These are phyloP conservation scores for Puccinia polysora DNA, from an alignment of 1,284 basidiomycete genomes.

Conservation along the genomic window DNA sequence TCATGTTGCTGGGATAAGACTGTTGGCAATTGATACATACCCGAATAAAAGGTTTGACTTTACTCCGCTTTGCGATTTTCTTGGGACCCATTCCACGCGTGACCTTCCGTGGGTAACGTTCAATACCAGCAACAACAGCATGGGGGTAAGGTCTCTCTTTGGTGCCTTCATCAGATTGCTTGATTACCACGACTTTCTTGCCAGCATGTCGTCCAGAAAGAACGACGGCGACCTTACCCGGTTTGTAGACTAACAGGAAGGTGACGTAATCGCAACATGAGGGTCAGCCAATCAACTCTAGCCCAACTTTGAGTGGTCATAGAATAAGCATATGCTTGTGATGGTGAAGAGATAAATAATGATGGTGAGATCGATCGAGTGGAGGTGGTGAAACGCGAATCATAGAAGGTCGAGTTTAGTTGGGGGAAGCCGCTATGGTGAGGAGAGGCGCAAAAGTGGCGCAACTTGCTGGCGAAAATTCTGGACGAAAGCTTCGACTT, in stretches of 20 bases:
- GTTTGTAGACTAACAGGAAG: conserved; percentile 32
- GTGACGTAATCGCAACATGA: neutral
- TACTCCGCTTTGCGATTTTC: conserved; percentile 80
- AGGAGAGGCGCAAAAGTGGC: neutral
- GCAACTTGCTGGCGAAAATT: neutral
- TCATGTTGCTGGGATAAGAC: neutral
- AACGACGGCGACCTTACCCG: conserved; percentile 75
- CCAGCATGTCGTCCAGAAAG: conserved; percentile 94
- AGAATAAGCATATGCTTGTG: too few species aligned
- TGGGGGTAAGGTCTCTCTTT: conserved; percentile 89
- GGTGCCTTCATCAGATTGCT: conserved; percentile 78
- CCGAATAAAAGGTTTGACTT: conserved; percentile 98
- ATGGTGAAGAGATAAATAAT: too few species aligned
- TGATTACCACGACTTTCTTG: conserved; percentile 85
- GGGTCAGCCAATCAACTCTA: neutral
- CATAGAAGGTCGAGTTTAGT: neutral
- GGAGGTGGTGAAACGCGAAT: too few species aligned
- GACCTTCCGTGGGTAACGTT: conserved; percentile 92
- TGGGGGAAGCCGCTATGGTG: neutral
- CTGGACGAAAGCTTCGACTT: neutral
- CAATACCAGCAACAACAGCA: conserved; percentile 90
- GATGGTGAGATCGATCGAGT: too few species aligned
- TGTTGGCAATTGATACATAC: conserved; percentile 57
- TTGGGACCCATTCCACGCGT: conserved; percentile 94
- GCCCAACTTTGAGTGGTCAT: too few species aligned